phyloP scores from a whole-genome alignment of 495 filamentous ascomycete species.

The Neurospora intermedia region DNA sequence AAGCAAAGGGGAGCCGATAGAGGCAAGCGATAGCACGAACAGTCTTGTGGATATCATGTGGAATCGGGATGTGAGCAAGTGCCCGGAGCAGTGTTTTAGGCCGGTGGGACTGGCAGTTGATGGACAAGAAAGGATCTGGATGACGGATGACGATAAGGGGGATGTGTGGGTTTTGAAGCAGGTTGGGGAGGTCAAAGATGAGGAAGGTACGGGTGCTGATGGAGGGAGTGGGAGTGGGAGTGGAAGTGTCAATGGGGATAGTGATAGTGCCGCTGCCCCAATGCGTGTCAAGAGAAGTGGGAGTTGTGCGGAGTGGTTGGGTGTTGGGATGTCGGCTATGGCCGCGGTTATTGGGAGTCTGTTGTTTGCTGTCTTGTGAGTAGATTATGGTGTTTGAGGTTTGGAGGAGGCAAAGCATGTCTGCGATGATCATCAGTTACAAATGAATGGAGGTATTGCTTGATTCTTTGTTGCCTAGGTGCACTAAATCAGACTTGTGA shows the following conservation, averaged over 20 bases:
- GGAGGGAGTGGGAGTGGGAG: background rate
- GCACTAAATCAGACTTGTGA: background rate
- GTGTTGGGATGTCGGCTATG: slow-evolving; percentile 1
- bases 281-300: background rate
- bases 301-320: slow-evolving; percentile 2
- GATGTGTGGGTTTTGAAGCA: slow-evolving; percentile 44
- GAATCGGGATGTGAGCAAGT: slow-evolving; percentile 33
- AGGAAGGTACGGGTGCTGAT: background rate
- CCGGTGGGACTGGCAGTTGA: slow-evolving; percentile 47
- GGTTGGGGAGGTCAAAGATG: background rate
- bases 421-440: background rate
- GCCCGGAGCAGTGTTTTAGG: slow-evolving; percentile 42
- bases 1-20: slow-evolving; percentile 30
- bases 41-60: slow-evolving; percentile 39
- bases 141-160: slow-evolving; percentile 47
- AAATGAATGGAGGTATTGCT: background rate
- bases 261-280: slow-evolving; percentile 1
- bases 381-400: background rate
- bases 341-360: slow-evolving; percentile 4
- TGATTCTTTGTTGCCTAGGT: background rate
- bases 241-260: background rate
- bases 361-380: background rate
- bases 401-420: background rate
- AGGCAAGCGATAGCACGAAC: slow-evolving; percentile 26
- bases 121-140: slow-evolving; percentile 35